phyloP scores from a whole-genome alignment of 257 asterid genomes.

The Lavandula angustifolia region DNA sequence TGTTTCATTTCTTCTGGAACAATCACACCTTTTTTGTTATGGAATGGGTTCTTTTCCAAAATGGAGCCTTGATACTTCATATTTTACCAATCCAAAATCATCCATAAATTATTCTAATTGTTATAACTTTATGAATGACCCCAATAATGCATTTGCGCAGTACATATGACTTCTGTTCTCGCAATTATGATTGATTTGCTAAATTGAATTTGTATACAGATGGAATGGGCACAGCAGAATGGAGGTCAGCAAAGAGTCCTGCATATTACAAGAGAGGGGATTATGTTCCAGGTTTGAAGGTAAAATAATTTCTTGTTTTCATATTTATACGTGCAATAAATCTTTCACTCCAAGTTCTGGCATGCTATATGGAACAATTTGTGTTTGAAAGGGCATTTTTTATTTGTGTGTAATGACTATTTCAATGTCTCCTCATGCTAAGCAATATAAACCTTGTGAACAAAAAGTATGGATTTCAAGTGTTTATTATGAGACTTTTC shows the following conservation, averaged over 20 bases:
- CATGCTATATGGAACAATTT: constrained; percentile 6
- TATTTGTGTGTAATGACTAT: constrained; percentile 11
- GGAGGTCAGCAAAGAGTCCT: constrained; percentile 99
- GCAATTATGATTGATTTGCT: constrained; percentile 18
- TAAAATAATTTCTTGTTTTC: constrained; percentile 20
- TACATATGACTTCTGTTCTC: background rate
- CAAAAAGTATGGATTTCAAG: no score
- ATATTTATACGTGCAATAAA: background rate
- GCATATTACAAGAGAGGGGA: constrained; percentile 98
- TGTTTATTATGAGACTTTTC: no score
- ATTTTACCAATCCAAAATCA: no score
- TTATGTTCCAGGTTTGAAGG: constrained; percentile 98
- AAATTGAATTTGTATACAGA: constrained; percentile 47
- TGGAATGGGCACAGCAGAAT: constrained; percentile 99
- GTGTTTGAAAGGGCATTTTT: constrained; percentile 5
- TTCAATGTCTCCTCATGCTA: background rate
- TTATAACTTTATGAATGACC: no score
- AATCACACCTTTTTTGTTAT: no score
- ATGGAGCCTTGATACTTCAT: no score
- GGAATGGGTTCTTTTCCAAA: no score
- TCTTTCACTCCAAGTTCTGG: background rate
- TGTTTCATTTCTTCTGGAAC: no score
- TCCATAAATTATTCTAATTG: no score
- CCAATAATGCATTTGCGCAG: background rate
- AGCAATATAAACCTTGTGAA: background rate